These are phyloP conservation scores for Saccharomyces paradoxus DNA, from an alignment of 805 yeast species.

Conservation along the genomic window DNA sequence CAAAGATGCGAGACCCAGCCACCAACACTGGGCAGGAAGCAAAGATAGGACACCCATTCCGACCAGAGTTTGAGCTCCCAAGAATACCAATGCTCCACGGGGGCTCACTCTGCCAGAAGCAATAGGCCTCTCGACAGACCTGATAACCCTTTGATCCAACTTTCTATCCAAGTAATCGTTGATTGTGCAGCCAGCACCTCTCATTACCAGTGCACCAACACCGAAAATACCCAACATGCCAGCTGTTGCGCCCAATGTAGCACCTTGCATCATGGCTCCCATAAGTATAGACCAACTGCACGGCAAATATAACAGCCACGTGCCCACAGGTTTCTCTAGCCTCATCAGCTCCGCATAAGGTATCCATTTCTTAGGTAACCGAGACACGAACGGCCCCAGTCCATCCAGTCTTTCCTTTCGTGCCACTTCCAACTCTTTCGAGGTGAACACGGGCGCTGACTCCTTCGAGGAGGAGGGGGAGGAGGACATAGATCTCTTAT, in stretches of 20 bases:
- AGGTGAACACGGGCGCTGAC: constrained; percentile 16
- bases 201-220: constrained; percentile 80
- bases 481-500: not conserved
- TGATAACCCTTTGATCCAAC: constrained; percentile 73
- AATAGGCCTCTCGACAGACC: constrained; percentile 88
- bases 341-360: constrained; percentile 93
- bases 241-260: constrained; percentile 46
- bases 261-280: constrained; percentile 70
- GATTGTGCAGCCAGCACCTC: constrained; percentile 97
- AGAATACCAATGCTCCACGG: constrained; percentile 59
- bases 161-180: constrained; percentile 83
- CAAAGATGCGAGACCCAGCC: constrained; percentile 72
- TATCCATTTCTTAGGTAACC: constrained; percentile 63
- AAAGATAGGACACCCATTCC: constrained; percentile 66
- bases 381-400: constrained; percentile 44
- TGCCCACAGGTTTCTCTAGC: constrained; percentile 93
- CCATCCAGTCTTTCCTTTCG: constrained; percentile 42
- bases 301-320: constrained; percentile 74
- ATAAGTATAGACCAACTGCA: constrained; percentile 88
- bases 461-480: not conserved
- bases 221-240: constrained; percentile 65
- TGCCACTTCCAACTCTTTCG: constrained; percentile 32
- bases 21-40: constrained; percentile 75
- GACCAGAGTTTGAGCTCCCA: constrained; percentile 63
- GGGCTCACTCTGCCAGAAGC: constrained; percentile 76